Base-by-base conservation (phyloP, 306 rosid species). In the Cucumis melo region DNA sequence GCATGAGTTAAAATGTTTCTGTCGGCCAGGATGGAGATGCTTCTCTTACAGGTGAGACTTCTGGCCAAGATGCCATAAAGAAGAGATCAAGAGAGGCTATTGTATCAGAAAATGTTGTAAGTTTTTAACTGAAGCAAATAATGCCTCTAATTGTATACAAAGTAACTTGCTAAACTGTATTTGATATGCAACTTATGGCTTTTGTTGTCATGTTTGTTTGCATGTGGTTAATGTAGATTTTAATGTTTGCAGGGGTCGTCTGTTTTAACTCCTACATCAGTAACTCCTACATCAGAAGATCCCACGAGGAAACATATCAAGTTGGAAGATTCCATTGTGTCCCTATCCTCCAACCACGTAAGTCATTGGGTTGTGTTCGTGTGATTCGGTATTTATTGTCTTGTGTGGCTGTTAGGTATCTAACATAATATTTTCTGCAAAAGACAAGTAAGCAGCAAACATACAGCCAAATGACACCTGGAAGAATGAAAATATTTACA, bases 21-120 rank as follows among this genome's bases (percentile, higher is more conserved):
- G 14, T 10, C 20, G 83, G 46, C 80, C 84, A 91, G 97, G 91
- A 84, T 74, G 95, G 90, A 71, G 82, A 85, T 73, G 76, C 87
- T 71, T 80, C 87, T 84, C 79, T 77, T 8, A 67, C 76, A 80
- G 84, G 83, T 71, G 81, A 80, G 76, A 78, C 85, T 72, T 82
- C 83, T 79, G 79, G 60, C 65, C 42, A 59, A 79, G 97, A 85
- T 53, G 82, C 73, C 53, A 80, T 86, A 41, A 85, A 74, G 81
- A 88, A 87, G 83, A 88, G 87, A 80, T 74, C 88, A 73, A 59
- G 75, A 70, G 86, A 53, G 82, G 83, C 74, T 66, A 78, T 80
- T 57, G 81, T 34, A 78, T 62, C 75, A 10, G 87, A 87, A 75
- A 75, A 59, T 79, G 65, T 70, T 84, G 98, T 91, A 81, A 82